These are phyloP conservation scores for Microbotryum saponariae DNA, from an alignment of 1,284 basidiomycete species.

Conservation along the genomic window DNA sequence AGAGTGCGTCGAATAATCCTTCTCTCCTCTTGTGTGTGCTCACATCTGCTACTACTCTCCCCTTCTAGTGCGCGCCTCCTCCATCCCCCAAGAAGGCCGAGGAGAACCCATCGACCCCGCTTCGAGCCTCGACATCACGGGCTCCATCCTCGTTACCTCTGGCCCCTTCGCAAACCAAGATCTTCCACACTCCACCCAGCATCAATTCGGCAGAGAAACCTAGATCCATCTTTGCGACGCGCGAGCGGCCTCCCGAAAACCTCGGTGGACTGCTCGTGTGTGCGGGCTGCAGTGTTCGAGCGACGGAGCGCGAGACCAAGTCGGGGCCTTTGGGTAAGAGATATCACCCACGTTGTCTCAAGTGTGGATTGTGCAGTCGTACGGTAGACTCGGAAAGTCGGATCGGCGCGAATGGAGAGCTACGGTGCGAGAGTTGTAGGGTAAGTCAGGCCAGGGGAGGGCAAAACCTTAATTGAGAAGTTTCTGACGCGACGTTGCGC, in stretches of 20 bases:
- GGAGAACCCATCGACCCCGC: background rate
- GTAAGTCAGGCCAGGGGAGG: background rate
- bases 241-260: slow-evolving; percentile 10
- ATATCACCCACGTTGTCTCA: slow-evolving; percentile 21
- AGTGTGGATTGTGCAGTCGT: slow-evolving; percentile 15
- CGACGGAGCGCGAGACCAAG: slow-evolving; percentile 23
- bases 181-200: slow-evolving; percentile 1
- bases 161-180: background rate
- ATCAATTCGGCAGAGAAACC: background rate
- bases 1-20: background rate
- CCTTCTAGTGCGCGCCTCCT: background rate
- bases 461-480: too few species aligned
- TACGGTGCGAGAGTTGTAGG: slow-evolving; percentile 27
- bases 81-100: background rate
- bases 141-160: background rate
- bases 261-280: slow-evolving; percentile 28
- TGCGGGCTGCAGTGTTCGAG: slow-evolving; percentile 17
- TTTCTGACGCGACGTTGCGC: too few species aligned
- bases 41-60: background rate
- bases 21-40: background rate
- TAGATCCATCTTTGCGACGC: slow-evolving; percentile 20
- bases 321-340: slow-evolving; percentile 13
- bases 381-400: slow-evolving; percentile 22
- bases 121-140: slow-evolving; percentile 8
- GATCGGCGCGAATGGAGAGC: slow-evolving; percentile 6